phyloP scores from a whole-genome alignment of 352 stramenopile species.

The Globisporangium parvum region DNA sequence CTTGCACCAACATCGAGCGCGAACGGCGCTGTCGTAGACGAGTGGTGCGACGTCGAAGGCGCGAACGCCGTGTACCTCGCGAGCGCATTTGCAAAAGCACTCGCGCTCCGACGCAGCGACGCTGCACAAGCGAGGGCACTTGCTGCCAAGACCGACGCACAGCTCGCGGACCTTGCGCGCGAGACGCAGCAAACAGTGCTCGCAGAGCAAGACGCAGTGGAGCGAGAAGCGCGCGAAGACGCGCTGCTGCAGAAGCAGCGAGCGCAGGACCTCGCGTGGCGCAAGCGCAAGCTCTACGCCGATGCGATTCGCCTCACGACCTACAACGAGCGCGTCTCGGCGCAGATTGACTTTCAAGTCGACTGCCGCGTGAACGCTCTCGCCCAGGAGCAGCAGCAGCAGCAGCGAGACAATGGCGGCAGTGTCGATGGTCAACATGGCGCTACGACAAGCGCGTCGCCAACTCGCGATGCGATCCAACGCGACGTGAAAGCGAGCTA shows the following conservation, averaged over 20 bases:
- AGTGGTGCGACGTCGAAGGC: conserved; percentile 37
- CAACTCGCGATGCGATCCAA: conserved; percentile 15
- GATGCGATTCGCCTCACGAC: conserved; percentile 56
- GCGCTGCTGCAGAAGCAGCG: conserved; percentile 24
- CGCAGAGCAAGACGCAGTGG: conserved; percentile 22
- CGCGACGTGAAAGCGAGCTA: conserved; percentile 48
- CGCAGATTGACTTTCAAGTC: conserved; percentile 65
- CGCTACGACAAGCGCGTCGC: background rate
- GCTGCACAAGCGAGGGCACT: conserved; percentile 30
- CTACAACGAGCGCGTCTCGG: conserved; percentile 61
- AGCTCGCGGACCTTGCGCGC: conserved; percentile 34
- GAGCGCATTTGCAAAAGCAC: conserved; percentile 31
- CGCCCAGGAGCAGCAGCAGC: conserved; percentile 20
- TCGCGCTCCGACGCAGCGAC: conserved; percentile 28
- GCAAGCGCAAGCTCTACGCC: conserved; percentile 36
- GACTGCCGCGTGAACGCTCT: conserved; percentile 35
- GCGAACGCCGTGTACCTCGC: conserved; percentile 45
- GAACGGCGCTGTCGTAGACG: background rate
- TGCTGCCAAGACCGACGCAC: conserved; percentile 22
- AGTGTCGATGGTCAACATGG: background rate
- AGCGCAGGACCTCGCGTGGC: conserved; percentile 26
- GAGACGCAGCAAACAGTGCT: conserved; percentile 36
- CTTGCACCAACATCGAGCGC: background rate
- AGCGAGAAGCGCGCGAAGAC: conserved; percentile 33
- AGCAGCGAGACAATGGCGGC: background rate